These are phyloP conservation scores for Pseudopyricularia javanii DNA, from an alignment of 2,329 filamentous ascomycete genomes.

Conservation along the genomic window DNA sequence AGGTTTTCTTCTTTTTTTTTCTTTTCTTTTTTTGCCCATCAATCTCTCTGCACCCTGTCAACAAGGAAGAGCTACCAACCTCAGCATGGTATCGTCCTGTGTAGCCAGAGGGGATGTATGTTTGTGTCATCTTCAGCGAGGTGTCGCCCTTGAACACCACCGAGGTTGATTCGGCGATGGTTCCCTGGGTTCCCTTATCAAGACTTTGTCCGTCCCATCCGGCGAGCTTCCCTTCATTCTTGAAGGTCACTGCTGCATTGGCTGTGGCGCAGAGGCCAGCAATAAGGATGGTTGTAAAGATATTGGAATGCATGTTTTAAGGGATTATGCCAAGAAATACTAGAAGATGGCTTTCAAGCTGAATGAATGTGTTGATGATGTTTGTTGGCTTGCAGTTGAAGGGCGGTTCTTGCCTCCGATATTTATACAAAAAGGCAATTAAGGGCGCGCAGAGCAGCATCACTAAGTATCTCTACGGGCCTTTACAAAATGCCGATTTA, in stretches of 20 bases:
- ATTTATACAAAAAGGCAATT: no score
- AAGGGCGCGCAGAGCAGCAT: no score
- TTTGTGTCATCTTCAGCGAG: conserved; percentile 31
- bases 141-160: conserved; percentile 22
- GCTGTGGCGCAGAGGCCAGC: neutral
- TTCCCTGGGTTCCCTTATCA: conserved; percentile 24
- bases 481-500: no score
- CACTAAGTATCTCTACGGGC: no score
- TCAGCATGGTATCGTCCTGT: conserved; percentile 36
- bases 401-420: no score
- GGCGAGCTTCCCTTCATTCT: conserved; percentile 23
- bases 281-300: neutral
- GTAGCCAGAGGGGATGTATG: conserved; percentile 24
- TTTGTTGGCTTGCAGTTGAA: no score
- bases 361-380: no score
- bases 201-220: conserved; percentile 26
- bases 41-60: no score
- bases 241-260: neutral
- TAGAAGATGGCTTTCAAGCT: neutral
- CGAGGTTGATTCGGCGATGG: conserved; percentile 26
- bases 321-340: neutral
- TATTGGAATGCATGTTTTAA: neutral
- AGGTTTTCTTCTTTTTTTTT: no score
- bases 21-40: no score
- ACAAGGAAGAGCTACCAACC: neutral